A percentile compares a stretch with the other conserved stretches of the same genome.
These are phyloP conservation scores for Rubia balearica DNA, from an alignment of 305 asterid genomes.

Conservation along the genomic window DNA sequence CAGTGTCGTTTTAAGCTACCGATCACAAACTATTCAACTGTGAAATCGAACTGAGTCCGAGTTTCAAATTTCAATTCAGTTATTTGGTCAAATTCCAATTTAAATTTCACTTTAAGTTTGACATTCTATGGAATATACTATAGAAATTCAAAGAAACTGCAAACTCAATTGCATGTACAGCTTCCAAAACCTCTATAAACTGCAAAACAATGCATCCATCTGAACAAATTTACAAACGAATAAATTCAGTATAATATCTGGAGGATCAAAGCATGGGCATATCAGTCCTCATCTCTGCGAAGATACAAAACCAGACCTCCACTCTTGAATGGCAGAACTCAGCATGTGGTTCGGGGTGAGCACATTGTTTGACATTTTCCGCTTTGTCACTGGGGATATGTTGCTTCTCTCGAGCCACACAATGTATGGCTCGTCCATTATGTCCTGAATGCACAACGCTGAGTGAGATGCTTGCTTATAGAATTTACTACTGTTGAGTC, in stretches of 20 bases:
- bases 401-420: slow-evolving; percentile 61
- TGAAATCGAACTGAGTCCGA: too few species aligned
- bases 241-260: background rate
- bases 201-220: background rate
- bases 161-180: background rate
- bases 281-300: slow-evolving; percentile 1
- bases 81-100: too few species aligned
- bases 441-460: slow-evolving; percentile 48
- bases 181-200: background rate
- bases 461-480: slow-evolving; percentile 17
- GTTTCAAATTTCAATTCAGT: too few species aligned
- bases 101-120: too few species aligned
- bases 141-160: background rate
- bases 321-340: slow-evolving; percentile 63
- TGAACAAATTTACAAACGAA: background rate
- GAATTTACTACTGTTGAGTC: background rate
- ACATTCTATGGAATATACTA: too few species aligned
- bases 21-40: too few species aligned
- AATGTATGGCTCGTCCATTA: slow-evolving; percentile 72
- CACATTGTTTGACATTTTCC: slow-evolving; percentile 37
- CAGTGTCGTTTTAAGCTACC: too few species aligned
- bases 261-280: background rate
- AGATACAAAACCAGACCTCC: slow-evolving; percentile 30
- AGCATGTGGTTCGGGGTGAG: slow-evolving; percentile 63
- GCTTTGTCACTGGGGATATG: slow-evolving; percentile 69